Base-by-base conservation (phyloP, 1,139 yeast species). In the Trichomonascaceae sp. region DNA sequence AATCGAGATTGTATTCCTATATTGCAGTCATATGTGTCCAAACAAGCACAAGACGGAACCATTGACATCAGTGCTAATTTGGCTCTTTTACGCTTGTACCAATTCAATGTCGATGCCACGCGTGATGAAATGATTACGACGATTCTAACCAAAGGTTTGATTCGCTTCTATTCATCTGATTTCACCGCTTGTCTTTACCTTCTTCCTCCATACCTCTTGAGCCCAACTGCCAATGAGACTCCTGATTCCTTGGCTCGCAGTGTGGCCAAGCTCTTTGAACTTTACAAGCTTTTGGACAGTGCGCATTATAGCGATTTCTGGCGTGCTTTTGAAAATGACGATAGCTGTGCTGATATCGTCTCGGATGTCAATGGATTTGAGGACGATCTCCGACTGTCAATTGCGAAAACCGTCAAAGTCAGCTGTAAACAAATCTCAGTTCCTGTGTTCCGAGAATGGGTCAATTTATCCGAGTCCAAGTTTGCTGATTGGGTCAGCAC, bases 1-100 rank as follows among this genome's bases (percentile, higher is more conserved):
- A 76, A 76, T 57, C 71, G 72, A 36, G 72, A 72, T n/a, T 74
- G 73, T 41, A 72, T 74, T 57, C 68, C 72, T 52, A 72, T 70
- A 41, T 66, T 76, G 22, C 78, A 76, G 62, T 73, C 72, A 15
- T 77, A 76, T 58, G 71, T 75, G 48, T 60, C 62, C 43, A 60
- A 65, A 39, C 81, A 77, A 59, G 74, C 76, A 58, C 57, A 63
- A 22, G 66, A 66, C 27, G 72, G 70, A 17, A 66, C 69, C 56
- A 68, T 70, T 56, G 81, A 77, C 60, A 65, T 74, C 50, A 70
- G 68, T 55, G 76, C 80, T 57, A 76, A 75, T 61, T 61, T 76
- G 62, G 81, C 80, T 1, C 66, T 76, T 36, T 67, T 77, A 55
- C 77, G 77, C 58, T 69, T 77, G 51, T 76, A 71, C 58, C 74